Conservation (phyloP, 495 filamentous ascomycete genomes). For the Aspergillus baeticus region DNA sequence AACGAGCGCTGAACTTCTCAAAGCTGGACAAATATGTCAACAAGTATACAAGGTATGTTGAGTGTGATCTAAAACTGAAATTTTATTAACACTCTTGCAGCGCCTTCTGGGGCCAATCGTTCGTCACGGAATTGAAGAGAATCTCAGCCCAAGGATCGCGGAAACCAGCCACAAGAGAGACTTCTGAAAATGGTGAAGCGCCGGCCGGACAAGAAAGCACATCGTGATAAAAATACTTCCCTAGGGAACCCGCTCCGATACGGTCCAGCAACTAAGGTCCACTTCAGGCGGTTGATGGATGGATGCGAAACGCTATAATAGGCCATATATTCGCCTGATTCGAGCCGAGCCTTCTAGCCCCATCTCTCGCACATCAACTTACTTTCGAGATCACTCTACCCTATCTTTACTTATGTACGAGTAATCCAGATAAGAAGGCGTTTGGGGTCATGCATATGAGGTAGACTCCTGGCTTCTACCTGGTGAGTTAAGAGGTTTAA, state of each 20-base stretch:
- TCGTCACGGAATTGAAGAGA: slow-evolving; percentile 79
- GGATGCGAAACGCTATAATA: too few relatives aligned
- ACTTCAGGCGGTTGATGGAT: too few relatives aligned
- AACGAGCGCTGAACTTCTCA: slow-evolving; percentile 78
- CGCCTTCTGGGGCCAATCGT: slow-evolving; percentile 96
- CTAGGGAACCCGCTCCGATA: not conserved
- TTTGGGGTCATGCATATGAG: slow-evolving; percentile 13
- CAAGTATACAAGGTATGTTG: slow-evolving; percentile 80
- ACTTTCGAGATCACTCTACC: not conserved
- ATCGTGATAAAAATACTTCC: not conserved
- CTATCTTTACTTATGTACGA: not conserved
- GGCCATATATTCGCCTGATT: too few relatives aligned
- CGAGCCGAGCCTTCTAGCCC: not conserved
- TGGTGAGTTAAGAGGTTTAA: not conserved
- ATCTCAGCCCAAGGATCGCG: slow-evolving; percentile 54
- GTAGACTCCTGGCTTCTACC: slow-evolving; percentile 1
- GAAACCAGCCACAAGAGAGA: slow-evolving; percentile 42
- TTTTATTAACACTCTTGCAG: slow-evolving; percentile 38
- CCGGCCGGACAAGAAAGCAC: not conserved
- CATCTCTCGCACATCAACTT: not conserved
- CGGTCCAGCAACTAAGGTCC: too few relatives aligned
- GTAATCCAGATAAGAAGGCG: not conserved
- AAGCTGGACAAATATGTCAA: slow-evolving; percentile 93
- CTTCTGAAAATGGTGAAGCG: slow-evolving; percentile 17
- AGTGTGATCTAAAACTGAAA: not conserved